Percentiles rank a stretch among this genome's conserved stretches.
Conservation (phyloP, 768 basidiomycete genomes). For the Podaxis pistillaris region DNA sequence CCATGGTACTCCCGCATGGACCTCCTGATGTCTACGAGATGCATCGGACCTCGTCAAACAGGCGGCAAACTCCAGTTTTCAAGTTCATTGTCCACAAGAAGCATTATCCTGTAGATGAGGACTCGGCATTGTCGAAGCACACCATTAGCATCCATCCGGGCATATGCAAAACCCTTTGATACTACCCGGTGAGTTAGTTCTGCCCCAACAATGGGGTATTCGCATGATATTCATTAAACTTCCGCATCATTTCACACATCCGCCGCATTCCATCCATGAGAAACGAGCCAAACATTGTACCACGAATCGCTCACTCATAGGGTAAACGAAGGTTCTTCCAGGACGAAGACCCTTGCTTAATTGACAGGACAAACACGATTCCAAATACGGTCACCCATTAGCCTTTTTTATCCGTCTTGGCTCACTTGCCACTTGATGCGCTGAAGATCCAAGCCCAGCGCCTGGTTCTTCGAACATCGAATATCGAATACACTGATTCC, state of each 20-base stretch:
- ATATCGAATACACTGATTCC: not conserved
- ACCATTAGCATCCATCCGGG: not conserved
- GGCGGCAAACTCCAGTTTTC: too few species aligned
- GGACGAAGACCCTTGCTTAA: conserved; percentile 4
- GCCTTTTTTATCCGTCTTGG: conserved; percentile 11
- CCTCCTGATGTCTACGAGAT: too few species aligned
- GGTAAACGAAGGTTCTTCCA: not conserved
- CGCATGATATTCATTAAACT: conserved; percentile 1
- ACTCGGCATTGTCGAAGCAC: not conserved
- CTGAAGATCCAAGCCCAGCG: not conserved
- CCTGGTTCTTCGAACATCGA: not conserved
- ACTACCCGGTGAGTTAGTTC: not conserved
- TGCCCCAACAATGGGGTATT: conserved; percentile 1
- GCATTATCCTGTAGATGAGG: not conserved
- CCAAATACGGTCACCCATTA: conserved; percentile 11
- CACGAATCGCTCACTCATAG: not conserved
- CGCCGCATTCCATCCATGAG: not conserved
- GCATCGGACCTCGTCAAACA: too few species aligned
- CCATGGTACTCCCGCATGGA: too few species aligned
- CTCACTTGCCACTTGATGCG: not conserved
- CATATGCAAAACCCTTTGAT: not conserved
- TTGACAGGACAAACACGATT: conserved; percentile 8
- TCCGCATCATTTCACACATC: not conserved
- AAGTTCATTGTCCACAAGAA: not conserved
- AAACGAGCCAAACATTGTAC: not conserved